Evolutionary conservation across 768 basidiomycete genomes (phyloP).

Genomic region (Boletus subparvulus): DNA sequence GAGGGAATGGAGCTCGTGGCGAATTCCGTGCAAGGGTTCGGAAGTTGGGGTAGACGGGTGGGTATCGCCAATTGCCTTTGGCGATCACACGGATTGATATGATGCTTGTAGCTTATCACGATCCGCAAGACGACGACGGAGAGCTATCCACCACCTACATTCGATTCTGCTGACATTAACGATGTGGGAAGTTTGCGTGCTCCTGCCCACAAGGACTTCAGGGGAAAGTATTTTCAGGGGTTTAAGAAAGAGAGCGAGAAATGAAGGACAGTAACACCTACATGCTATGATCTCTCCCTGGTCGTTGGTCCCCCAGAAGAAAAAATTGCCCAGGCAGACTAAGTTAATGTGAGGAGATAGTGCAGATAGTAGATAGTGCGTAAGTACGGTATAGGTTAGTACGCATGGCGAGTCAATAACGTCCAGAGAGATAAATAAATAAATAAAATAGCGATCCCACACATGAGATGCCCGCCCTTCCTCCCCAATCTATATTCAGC

Average conservation of each 20-base stretch:
- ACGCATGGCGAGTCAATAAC: neutral
- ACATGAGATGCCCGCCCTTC: neutral
- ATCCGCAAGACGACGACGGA: slow-evolving; percentile 65
- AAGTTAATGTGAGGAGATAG: neutral
- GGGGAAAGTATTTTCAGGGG: slow-evolving; percentile 83
- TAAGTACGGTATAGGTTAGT: neutral
- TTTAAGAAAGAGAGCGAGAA: slow-evolving; percentile 51
- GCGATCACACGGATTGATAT: slow-evolving; percentile 1
- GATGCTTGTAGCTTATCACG: slow-evolving; percentile 75
- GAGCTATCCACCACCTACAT: slow-evolving; percentile 53
- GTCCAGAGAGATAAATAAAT: neutral
- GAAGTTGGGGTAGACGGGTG: slow-evolving; percentile 91
- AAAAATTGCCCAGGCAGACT: neutral
- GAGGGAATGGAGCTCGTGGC: slow-evolving; percentile 87
- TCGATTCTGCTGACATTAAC: slow-evolving; percentile 36
- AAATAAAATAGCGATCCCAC: neutral
- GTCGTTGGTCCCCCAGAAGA: neutral
- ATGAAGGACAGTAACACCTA: neutral
- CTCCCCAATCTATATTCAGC: neutral
- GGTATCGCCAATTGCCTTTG: slow-evolving; percentile 29
- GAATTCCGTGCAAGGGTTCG: slow-evolving; percentile 91
- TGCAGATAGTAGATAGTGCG: neutral
- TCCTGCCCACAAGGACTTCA: slow-evolving; percentile 88
- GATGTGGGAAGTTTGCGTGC: slow-evolving; percentile 37
- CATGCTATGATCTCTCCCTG: neutral